phyloP scores from a whole-genome alignment of 371 early-diverging fungal species.

The Mortierella sp. region DNA sequence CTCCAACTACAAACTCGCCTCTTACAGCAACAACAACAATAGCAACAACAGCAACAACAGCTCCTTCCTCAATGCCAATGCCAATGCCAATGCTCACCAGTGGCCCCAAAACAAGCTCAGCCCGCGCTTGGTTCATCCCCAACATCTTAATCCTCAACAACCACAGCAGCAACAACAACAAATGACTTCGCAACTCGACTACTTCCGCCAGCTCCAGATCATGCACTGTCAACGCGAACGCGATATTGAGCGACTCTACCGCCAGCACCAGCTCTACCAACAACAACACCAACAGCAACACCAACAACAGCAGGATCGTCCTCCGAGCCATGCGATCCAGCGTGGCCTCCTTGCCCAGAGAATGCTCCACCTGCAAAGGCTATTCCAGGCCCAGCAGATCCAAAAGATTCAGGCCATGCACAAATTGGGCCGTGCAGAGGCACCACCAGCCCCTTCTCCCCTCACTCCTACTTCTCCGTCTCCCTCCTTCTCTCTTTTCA shows the following conservation, averaged over 20 bases:
- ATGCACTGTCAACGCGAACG: constrained; percentile 47
- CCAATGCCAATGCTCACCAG: constrained; percentile 16
- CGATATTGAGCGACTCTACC: constrained; percentile 34
- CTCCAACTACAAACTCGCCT: neutral
- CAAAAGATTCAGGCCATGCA: constrained; percentile 49
- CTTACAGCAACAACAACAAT: neutral
- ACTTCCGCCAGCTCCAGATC: constrained; percentile 43
- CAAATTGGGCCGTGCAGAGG: constrained; percentile 27
- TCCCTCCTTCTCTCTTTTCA: neutral
- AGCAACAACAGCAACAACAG: neutral
- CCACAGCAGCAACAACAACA: constrained; percentile 22
- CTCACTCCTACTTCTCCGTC: neutral
- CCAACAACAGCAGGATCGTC: constrained; percentile 16
- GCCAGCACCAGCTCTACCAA: constrained; percentile 14
- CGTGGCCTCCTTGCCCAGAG: constrained; percentile 37
- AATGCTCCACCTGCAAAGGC: constrained; percentile 42
- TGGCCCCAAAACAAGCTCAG: constrained; percentile 29
- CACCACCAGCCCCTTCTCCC: neutral
- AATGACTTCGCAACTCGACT: constrained; percentile 33
- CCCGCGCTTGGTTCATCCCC: constrained; percentile 19
- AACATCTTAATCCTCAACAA: neutral
- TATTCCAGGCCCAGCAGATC: constrained; percentile 43
- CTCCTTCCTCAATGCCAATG: neutral
- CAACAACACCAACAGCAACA: constrained; percentile 29
- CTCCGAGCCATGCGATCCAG: constrained; percentile 31